Base-by-base conservation (phyloP, 176 grass and related monocot species). In the Alloteropsis semialata region DNA sequence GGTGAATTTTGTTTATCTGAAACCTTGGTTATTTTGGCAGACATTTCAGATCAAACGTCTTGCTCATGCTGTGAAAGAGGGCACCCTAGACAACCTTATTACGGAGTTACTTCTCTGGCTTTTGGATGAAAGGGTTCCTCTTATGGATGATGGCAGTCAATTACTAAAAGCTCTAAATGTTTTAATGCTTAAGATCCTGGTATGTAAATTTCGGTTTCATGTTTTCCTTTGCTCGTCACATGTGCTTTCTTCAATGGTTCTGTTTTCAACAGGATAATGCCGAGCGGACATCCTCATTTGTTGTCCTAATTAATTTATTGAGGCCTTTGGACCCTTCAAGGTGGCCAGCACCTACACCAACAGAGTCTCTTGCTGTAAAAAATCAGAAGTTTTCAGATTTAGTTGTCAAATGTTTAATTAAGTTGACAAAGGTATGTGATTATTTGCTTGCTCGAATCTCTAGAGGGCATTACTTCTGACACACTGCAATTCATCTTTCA, bases 131-230 rank as follows among this genome's bases (percentile, higher is more conserved):
- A 93, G 96, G 27, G 96, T 99, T 79, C 91, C 96, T 83, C 89
- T 92, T 77, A 99, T 99, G 96, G 96, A 99, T 72, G 96, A 99
- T 89, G 96, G 96, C 29, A 99, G 96, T 72, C 96, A 99, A 79
- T 84, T 99, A 60, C 85, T 99, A 18, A 99, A 99, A 75, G 96
- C 96, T 79, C 84, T 99, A 19, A 99, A 99, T 75, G 96, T 99
- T 69, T 92, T 99, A 10, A 99, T 99, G 96, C 96, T 99, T 86
- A 99, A 99, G 89, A 99, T 99, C 65, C 78, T 99, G 91, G 96
- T 99, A 17, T 72, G 61, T 87, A 68, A 74, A 41, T 81, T 48
- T 82, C 22, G 59, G 37, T 84, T 68, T 65, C 15, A 66, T 46
- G 8, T 6, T 74, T 15, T 45, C 19, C 53, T 81, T 86, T 42